Evolutionary conservation across 441 rosid species (phyloP).

Genomic region (Breynia disticha): DNA sequence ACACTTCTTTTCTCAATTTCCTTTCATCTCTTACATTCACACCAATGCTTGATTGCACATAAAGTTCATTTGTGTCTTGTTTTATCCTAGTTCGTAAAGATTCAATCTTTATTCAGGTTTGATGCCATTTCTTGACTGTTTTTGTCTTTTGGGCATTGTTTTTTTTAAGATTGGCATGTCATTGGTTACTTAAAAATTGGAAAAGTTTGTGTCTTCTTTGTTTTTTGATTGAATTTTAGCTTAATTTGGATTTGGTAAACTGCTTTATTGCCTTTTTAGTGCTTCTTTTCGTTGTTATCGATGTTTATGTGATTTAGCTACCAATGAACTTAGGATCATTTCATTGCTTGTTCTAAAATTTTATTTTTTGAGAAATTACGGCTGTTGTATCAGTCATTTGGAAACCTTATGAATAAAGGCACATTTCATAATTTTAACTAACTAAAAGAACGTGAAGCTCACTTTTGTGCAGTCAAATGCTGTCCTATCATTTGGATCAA

Average conservation of each 20-base stretch:
- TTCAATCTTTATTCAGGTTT: constrained; percentile 25
- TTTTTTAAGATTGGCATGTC: background rate
- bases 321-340: constrained; percentile 16
- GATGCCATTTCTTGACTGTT: background rate
- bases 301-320: constrained; percentile 15
- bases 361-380: constrained; percentile 1
- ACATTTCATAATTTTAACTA: background rate
- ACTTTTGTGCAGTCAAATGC: constrained; percentile 8
- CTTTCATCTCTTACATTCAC: background rate
- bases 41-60: constrained; percentile 14
- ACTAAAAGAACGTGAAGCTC: constrained; percentile 4
- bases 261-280: constrained; percentile 2
- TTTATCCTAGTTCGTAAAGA: constrained; percentile 18
- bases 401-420: background rate
- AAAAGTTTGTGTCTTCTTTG: constrained; percentile 1
- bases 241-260: constrained; percentile 9
- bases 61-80: constrained; percentile 13
- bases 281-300: constrained; percentile 12
- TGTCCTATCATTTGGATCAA: constrained; percentile 2
- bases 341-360: constrained; percentile 12
- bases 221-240: constrained; percentile 13
- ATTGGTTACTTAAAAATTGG: background rate
- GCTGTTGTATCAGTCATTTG: background rate
- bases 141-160: constrained; percentile 15
- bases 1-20: background rate